Evolutionary conservation across 352 stramenopile genomes (phyloP).

Genomic region (Globisporangium abappressorium): DNA sequence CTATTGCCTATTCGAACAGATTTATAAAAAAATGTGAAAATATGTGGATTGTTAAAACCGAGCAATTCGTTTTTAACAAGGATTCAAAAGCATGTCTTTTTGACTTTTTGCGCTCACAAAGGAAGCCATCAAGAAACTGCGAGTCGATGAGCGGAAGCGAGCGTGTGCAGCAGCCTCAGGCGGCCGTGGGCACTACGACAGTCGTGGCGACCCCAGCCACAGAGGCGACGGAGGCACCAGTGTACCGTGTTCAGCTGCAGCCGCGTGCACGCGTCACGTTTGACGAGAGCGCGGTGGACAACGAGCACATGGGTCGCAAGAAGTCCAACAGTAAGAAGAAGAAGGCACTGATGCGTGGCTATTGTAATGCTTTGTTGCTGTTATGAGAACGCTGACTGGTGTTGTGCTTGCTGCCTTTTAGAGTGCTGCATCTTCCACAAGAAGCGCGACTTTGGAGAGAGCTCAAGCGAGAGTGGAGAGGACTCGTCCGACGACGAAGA

Average conservation of each 20-base stretch:
- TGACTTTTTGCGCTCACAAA: too few relatives aligned
- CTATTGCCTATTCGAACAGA: too few relatives aligned
- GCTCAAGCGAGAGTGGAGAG: slow-evolving; percentile 87
- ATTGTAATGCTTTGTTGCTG: neutral
- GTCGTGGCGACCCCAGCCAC: slow-evolving; percentile 21
- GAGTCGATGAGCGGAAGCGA: slow-evolving; percentile 7
- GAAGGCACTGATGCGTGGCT: neutral
- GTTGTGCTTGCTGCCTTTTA: slow-evolving; percentile 16
- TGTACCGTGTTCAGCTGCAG: slow-evolving; percentile 76
- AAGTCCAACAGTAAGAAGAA: slow-evolving; percentile 83
- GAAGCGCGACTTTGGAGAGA: slow-evolving; percentile 88
- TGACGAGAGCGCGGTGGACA: slow-evolving; percentile 88
- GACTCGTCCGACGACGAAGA: slow-evolving; percentile 61
- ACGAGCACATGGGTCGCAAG: slow-evolving; percentile 90
- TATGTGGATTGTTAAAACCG: too few relatives aligned
- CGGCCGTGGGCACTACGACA: slow-evolving; percentile 23
- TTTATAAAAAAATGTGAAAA: too few relatives aligned
- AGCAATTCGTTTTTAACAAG: too few relatives aligned
- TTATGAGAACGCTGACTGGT: neutral
- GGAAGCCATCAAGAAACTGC: too few relatives aligned
- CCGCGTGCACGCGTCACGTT: slow-evolving; percentile 84
- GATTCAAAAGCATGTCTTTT: too few relatives aligned
- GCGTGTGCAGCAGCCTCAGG: slow-evolving; percentile 22
- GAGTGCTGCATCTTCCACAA: slow-evolving; percentile 95
- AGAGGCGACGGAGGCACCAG: slow-evolving; percentile 20